Base-by-base conservation (phyloP, 768 basidiomycete species). In the Mycena leptocephala region DNA sequence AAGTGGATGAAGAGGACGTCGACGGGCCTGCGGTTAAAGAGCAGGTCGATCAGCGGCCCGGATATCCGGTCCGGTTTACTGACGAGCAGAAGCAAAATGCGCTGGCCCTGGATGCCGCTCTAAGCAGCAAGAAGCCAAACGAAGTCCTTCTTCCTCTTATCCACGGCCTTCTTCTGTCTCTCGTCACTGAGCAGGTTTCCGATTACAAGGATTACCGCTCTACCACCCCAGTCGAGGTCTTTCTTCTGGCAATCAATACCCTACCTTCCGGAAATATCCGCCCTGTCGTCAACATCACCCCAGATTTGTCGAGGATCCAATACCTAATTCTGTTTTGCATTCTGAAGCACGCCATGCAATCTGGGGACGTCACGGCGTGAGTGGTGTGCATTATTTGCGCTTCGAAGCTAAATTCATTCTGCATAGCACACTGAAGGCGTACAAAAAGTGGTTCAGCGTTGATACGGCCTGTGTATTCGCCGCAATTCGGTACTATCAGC, bases 401-500 rank as follows among this genome's bases (percentile, higher is more conserved):
- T n/a, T n/a, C n/a, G n/a, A n/a, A n/a, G n/a, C n/a, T n/a, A n/a
- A n/a, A n/a, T n/a, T n/a, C n/a, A n/a, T n/a, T n/a, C n/a, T n/a
- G n/a, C n/a, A n/a, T n/a, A n/a, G n/a, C n/a, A n/a, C n/a, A n/a
- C n/a, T n/a, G n/a, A n/a, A 46, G 32, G 13, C 16, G 63, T 43
- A 26, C 26, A 43, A 65, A 28, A 9, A 13, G 32, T 35, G 46
- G 64, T 51, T 66, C 32, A 51, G 28, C 32, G 28, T 51, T 65
- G 63, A 66, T 22, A 20, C 28, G 33, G 16, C 32, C 30, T 66
- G 46, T 51, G 30, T 66, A 18, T 66, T 66, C 24, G 20, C 64
- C 30, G 22, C 64, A 8, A 51, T 66, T 20, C 64, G 46, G 28
- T 33, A 66, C 33, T 66, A 66, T 51, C 64, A 66, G n/a, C 46